Base-by-base conservation (phyloP, 78 protist genomes). In the Mastigamoeba balamuthi region DNA sequence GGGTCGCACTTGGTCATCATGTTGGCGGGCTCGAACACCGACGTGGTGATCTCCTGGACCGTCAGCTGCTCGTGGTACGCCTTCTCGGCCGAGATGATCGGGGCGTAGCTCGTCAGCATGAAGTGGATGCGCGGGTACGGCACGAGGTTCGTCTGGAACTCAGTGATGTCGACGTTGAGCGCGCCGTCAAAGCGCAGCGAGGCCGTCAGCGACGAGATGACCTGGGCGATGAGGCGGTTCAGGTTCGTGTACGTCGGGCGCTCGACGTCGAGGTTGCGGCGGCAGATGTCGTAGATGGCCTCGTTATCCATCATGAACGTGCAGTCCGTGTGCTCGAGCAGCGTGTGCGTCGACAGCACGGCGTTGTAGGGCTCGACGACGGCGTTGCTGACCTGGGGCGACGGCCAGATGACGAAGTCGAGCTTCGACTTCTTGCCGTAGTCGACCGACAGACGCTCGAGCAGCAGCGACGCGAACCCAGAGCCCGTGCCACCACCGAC, bases 401-500 rank as follows among this genome's bases (percentile, higher is more conserved):
- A 87, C 68, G 95, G 95, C 68, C 83, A 92, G 76, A 92, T 63
- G 75, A 86, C 81, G 84, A 90, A 85, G 58, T 82, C 88, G 7
- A 93, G 84, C 85, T 90, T 92, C 35, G 93, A 84, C 85, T 92
- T 95, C 75, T 88, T 87, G 48, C 96, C 95, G 74, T 91, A 95
- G 75, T 95, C 95, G 17, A 66, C 88, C 0, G 96, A 87, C 39
- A 96, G 91, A 40, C 91, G 89, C 75, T 93, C 96, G 41, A 96
- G 78, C 36, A 96, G 93, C 48, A 93, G 89, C 28, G 97, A 40
- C 43, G 94, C 95, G 58, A 93, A 77, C 40, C 98, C 98, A 6
- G 97, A 93, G 39, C 98, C 98, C 4, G 97, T 91, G 44, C 98
- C 98, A 36, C 98, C 98, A 80, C 95, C 97, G 42, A 94, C 88